phyloP scores from a whole-genome alignment of 1,284 basidiomycete species.

The Pseudozyma tsukubaensis region DNA sequence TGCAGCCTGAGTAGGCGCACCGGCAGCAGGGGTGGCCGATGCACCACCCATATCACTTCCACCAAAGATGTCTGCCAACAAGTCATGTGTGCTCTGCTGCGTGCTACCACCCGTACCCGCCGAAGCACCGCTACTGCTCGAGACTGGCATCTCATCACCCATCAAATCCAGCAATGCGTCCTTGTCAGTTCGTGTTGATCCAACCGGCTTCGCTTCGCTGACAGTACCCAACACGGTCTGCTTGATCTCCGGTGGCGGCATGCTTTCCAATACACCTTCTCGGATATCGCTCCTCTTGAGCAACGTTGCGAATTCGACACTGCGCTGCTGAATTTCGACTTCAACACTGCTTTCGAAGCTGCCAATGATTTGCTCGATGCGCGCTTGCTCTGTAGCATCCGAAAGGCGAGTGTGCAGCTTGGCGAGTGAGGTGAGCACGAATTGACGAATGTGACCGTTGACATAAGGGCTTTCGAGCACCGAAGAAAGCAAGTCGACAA shows the following conservation, averaged over 20 bases:
- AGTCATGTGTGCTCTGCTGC: constrained; percentile 82
- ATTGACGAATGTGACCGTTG: constrained; percentile 90
- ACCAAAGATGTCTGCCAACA: constrained; percentile 94
- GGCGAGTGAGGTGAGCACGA: constrained; percentile 87
- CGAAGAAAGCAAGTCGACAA: constrained; percentile 87
- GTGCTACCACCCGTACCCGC: constrained; percentile 10
- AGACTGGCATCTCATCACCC: constrained; percentile 59
- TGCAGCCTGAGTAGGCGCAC: constrained; percentile 26
- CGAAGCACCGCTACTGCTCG: constrained; percentile 16
- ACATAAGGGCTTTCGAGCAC: constrained; percentile 94
- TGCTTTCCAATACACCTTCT: constrained; percentile 92
- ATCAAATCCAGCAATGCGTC: constrained; percentile 60
- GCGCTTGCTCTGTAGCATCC: constrained; percentile 76
- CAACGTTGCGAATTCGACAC: constrained; percentile 91
- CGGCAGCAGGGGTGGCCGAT: constrained; percentile 67
- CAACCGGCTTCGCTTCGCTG: constrained; percentile 63
- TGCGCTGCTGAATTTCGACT: constrained; percentile 93
- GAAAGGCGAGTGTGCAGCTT: constrained; percentile 84
- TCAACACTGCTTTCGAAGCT: constrained; percentile 84
- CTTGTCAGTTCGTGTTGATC: constrained; percentile 59
- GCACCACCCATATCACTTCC: constrained; percentile 70
- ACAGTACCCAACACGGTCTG: constrained; percentile 63
- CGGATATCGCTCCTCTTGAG: constrained; percentile 78
- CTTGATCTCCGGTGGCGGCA: constrained; percentile 95
- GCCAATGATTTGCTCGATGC: constrained; percentile 80